Evolutionary conservation across 1,284 basidiomycete species (phyloP).

Genomic region (Cutaneotrichosporon dermatis): DNA sequence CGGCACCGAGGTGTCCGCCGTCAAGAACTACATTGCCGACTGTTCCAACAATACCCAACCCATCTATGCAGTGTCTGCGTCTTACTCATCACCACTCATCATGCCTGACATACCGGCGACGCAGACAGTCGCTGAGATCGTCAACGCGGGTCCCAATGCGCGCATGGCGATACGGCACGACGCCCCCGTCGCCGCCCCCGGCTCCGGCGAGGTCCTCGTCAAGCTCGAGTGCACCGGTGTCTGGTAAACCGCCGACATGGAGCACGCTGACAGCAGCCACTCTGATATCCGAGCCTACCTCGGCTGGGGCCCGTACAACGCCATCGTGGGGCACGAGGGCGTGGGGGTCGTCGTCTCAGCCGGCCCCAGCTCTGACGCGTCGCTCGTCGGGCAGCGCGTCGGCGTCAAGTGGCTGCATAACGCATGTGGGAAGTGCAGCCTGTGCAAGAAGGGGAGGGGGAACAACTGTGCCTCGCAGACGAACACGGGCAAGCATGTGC

Average conservation of each 20-base stretch:
- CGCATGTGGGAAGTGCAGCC: conserved; percentile 66
- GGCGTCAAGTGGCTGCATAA: conserved; percentile 74
- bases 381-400: conserved; percentile 41
- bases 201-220: conserved; percentile 2
- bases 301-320: conserved; percentile 6
- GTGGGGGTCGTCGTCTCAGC: conserved; percentile 65
- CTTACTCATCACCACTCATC: neutral
- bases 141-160: neutral
- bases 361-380: conserved; percentile 53
- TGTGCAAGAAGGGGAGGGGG: conserved; percentile 58
- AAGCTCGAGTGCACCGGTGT: conserved; percentile 55
- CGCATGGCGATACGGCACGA: conserved; percentile 1
- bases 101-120: neutral
- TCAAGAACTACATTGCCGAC: neutral
- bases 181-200: neutral
- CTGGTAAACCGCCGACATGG: conserved; percentile 11
- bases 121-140: conserved; percentile 3
- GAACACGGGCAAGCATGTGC: conserved; percentile 57
- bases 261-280: conserved; percentile 39
- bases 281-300: conserved; percentile 64
- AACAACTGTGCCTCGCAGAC: conserved; percentile 64
- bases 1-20: neutral
- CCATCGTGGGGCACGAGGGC: conserved; percentile 60
- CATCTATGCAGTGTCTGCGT: neutral
- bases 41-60: neutral